Evolutionary conservation across 805 yeast species (phyloP), one percentile per base, ranked within the genome.

Genomic region (Ogataea paraovalis): DNA sequence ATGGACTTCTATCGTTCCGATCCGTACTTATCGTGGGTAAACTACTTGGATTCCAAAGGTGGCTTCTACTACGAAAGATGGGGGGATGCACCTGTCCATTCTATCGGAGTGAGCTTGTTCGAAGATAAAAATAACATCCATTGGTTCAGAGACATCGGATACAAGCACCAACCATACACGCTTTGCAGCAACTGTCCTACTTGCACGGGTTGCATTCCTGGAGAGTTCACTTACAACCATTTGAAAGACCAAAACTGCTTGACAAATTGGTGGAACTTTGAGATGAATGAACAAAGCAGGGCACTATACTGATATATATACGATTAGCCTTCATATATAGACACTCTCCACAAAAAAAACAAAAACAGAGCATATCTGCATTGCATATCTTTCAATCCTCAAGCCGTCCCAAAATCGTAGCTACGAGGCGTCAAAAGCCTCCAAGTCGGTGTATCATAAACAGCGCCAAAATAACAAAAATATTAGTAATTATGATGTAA

Each of bases 41-140:
- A 83, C 28, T 68, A 72, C 57, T 67, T 89, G 36, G 96, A 88
- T 48, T 51, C 72, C 3, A 66, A 82, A 1, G 94, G 95, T 18
- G 92, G 92, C 3, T 88, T 88, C 59, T 89, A 87, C 64, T 89
- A 89, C 58, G 96, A 90, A 64, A 68, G 96, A 47, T 88, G 96
- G 96, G 96, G 96, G 2, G 96, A 88, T 69, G 96, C 96, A 0
- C 96, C 96, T 0, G 94, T 88, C 1, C 94, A 87, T 62, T 80
- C 90, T 2, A 59, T 89, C 39, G 96, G 92, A 0, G 65, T 87
- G 32, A 78, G 80, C 7, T 61, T 87, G 44, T 86, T 89, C 61
- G 87, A 83, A 7, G 89, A 85, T 56, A 83, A 78, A 55, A 63
- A 70, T 8, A 73, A 76, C 45, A 74, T 89, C 33, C 96, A 89